A percentile compares a stretch with the other conserved stretches of the same genome.
Conservation (phyloP, 2,329 filamentous ascomycete species). For the Fusarium sp. region DNA sequence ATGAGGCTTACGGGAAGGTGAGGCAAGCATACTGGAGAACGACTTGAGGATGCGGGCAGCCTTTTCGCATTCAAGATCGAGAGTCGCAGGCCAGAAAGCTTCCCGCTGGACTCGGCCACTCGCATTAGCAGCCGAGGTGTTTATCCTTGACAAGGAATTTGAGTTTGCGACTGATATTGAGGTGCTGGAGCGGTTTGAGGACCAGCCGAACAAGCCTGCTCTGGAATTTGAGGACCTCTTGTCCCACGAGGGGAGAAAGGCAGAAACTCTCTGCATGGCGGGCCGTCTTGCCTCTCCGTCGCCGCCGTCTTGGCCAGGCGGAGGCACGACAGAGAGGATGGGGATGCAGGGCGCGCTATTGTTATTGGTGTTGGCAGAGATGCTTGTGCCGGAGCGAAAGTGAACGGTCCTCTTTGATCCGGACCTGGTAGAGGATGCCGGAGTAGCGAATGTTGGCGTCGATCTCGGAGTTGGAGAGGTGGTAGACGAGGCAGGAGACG, state of each 20-base stretch:
- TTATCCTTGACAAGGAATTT: constrained; percentile 51
- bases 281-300: constrained; percentile 54
- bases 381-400: constrained; percentile 34
- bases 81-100: constrained; percentile 85
- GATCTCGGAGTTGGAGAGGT: constrained; percentile 42
- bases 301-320: constrained; percentile 51
- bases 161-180: constrained; percentile 39
- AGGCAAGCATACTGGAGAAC: constrained; percentile 77
- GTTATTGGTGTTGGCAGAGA: constrained; percentile 31
- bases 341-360: constrained; percentile 52
- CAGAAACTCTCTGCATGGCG: constrained; percentile 60
- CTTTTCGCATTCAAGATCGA: constrained; percentile 93
- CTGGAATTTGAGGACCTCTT: constrained; percentile 56
- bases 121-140: constrained; percentile 53
- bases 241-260: constrained; percentile 61
- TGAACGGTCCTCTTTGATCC: constrained; percentile 36
- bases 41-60: constrained; percentile 89
- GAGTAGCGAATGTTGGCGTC: constrained; percentile 36
- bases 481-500: constrained; percentile 39
- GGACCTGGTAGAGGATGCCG: constrained; percentile 23
- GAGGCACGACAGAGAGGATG: constrained; percentile 52
- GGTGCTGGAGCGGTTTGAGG: constrained; percentile 62
- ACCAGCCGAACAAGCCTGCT: constrained; percentile 59
- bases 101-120: constrained; percentile 62
- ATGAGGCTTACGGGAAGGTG: constrained; percentile 4